Base-by-base conservation (phyloP, 495 filamentous ascomycete genomes). In the Talaromyces proteolyticus region DNA sequence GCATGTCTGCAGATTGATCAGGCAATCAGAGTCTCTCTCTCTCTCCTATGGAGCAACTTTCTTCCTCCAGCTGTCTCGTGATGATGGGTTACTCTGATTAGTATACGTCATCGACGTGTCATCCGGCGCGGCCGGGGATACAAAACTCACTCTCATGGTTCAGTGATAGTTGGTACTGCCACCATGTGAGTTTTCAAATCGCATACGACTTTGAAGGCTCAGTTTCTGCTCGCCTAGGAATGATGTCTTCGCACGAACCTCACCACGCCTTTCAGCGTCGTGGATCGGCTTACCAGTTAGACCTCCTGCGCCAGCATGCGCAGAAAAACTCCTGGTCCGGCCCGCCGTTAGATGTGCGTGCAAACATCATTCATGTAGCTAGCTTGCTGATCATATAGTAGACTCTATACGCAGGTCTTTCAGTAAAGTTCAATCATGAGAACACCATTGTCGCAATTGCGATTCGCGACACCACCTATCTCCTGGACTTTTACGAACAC, bases 391-490 rank as follows among this genome's bases (percentile, higher is more conserved):
- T 18, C 41, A 44, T n/a, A n/a, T n/a, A 51, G 19, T 55, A 88
- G 85, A 77, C 73, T 7, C 75, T 87, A 19, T 89, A 82, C 51
- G 74, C 77, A 20, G 85, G 86, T 36, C 70, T 85, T 22, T 81
- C 85, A 1, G 72, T 69, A 24, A 70, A 72, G 16, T 70, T 75
- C 18, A 64, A 73, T 3, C 55, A 76, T 25, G 63, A 73, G 29
- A 69, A 71, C 0, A 70, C 80, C 6, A 72, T 75, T 0, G 69
- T 88, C 16, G 81, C 83, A 4, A 64, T 92, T 42, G 85, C 85
- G 4, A 78, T 87, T 50, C 87, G 90, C 55, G 88, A 94, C 63
- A 76, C 81, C 4, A 85, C 84, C 0, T 95, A 95, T 58, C 75
- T 87, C 18, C 71, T 89, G 29, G 89, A 93, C 60, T 92, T 87